These are phyloP conservation scores for Iberis amara DNA, from an alignment of 441 rosid genomes.

Conservation along the genomic window DNA sequence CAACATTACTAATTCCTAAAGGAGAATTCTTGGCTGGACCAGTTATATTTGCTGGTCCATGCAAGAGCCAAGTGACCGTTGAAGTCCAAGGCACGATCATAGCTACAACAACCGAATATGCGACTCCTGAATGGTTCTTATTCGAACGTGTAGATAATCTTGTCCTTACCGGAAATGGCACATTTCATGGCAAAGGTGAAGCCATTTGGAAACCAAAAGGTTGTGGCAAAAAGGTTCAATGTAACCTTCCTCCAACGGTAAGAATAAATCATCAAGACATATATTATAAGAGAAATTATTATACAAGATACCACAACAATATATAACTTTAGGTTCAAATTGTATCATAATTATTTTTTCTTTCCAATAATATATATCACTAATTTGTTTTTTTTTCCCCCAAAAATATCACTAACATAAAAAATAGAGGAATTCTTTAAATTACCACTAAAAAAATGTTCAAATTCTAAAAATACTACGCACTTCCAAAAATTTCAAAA, in stretches of 20 bases:
- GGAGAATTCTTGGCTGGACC: constrained; percentile 28
- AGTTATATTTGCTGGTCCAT: constrained; percentile 33
- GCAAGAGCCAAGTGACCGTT: constrained; percentile 29
- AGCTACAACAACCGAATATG: constrained; percentile 26
- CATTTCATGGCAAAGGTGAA: constrained; percentile 33
- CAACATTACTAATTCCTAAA: constrained; percentile 31
- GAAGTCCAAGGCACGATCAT: constrained; percentile 26
- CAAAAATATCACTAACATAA: too few relatives aligned
- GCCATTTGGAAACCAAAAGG: constrained; percentile 21
- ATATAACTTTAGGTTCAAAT: too few relatives aligned
- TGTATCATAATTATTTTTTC: too few relatives aligned
- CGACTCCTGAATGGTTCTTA: constrained; percentile 30
- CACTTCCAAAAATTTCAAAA: too few relatives aligned
- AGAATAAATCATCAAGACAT: not conserved
- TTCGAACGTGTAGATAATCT: constrained; percentile 29
- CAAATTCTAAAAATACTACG: too few relatives aligned
- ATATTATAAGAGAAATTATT: too few relatives aligned
- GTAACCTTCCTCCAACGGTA: constrained; percentile 34
- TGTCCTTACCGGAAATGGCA: constrained; percentile 28
- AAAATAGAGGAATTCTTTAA: too few relatives aligned
- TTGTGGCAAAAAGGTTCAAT: constrained; percentile 17
- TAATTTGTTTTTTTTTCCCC: too few relatives aligned
- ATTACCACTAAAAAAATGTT: too few relatives aligned
- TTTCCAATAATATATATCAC: too few relatives aligned
- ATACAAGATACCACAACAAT: too few relatives aligned